phyloP scores from a whole-genome alignment of 169 alveolate species.

The Cryptosporidium canis region DNA sequence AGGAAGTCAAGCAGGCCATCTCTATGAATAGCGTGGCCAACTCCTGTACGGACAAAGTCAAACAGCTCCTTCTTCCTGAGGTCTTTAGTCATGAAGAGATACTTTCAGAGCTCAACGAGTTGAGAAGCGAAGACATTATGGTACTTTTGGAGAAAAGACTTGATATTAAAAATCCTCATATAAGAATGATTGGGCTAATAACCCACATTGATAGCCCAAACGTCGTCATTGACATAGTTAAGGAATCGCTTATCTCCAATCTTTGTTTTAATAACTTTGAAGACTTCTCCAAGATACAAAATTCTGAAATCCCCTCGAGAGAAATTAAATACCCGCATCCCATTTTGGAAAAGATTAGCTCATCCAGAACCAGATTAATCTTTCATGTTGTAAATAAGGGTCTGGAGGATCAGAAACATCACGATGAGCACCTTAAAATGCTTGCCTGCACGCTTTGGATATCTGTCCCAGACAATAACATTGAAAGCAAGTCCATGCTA shows the following conservation, averaged over 20 bases:
- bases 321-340: constrained; percentile 1
- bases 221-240: constrained; percentile 1
- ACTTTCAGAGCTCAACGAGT: not conserved
- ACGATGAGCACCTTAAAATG: not conserved
- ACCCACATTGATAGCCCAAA: constrained; percentile 35
- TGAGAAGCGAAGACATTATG: constrained; percentile 8
- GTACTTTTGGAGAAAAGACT: constrained; percentile 24
- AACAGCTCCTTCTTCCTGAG: constrained; percentile 39
- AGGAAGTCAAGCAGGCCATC: not conserved
- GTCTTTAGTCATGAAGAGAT: not conserved
- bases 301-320: not conserved
- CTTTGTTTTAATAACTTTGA: constrained; percentile 3
- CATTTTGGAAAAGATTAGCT: constrained; percentile 1
- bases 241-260: constrained; percentile 32
- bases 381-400: not conserved
- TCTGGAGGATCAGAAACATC: not conserved
- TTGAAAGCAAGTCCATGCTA: not conserved
- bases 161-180: constrained; percentile 32
- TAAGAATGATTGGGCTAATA: constrained; percentile 31
- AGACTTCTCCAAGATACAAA: not conserved
- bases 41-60: constrained; percentile 29
- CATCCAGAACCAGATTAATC: not conserved
- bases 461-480: not conserved
- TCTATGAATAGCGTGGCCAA: not conserved
- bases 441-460: constrained; percentile 18